phyloP scores from a whole-genome alignment of 2,329 filamentous ascomycete species.

The Neofusicoccum cordaticola region DNA sequence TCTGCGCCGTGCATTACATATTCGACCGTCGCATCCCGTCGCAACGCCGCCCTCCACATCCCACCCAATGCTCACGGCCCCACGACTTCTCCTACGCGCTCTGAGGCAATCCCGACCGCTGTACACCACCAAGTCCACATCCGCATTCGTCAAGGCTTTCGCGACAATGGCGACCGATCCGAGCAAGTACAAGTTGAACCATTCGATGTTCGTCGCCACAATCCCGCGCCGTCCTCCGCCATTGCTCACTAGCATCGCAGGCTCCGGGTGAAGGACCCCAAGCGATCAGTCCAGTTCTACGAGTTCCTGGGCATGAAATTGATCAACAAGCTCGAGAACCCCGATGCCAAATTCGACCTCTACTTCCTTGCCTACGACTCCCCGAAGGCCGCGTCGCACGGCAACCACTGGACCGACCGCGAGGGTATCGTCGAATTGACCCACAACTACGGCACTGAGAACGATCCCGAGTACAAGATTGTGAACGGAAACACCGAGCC shows the following conservation, averaged over 20 bases:
- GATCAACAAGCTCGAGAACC: conserved; percentile 75
- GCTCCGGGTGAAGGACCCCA: conserved; percentile 92
- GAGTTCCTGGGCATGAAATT: conserved; percentile 85
- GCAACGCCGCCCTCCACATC: background rate
- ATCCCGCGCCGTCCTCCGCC: background rate
- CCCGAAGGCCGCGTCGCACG: conserved; percentile 68
- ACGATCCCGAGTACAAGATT: conserved; percentile 74
- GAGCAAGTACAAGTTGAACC: conserved; percentile 64
- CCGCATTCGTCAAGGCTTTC: conserved; percentile 25
- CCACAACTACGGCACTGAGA: conserved; percentile 84
- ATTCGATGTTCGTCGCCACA: conserved; percentile 45
- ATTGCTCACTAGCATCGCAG: conserved; percentile 44
- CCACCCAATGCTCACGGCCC: conserved; percentile 5
- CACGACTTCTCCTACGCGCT: conserved; percentile 3
- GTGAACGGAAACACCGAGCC: conserved; percentile 92
- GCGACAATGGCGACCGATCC: conserved; percentile 58
- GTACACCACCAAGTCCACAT: conserved; percentile 17
- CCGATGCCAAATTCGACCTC: conserved; percentile 87
- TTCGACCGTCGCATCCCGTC: background rate
- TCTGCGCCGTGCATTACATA: background rate
- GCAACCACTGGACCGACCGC: conserved; percentile 74
- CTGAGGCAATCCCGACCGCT: background rate
- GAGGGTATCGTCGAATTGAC: conserved; percentile 87
- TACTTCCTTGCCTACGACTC: conserved; percentile 93
- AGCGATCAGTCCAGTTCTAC: conserved; percentile 83